A percentile compares a stretch with the other conserved stretches of the same genome.
Conservation (phyloP, 2,329 filamentous ascomycete genomes). For the Drechslerella coelobrocha region DNA sequence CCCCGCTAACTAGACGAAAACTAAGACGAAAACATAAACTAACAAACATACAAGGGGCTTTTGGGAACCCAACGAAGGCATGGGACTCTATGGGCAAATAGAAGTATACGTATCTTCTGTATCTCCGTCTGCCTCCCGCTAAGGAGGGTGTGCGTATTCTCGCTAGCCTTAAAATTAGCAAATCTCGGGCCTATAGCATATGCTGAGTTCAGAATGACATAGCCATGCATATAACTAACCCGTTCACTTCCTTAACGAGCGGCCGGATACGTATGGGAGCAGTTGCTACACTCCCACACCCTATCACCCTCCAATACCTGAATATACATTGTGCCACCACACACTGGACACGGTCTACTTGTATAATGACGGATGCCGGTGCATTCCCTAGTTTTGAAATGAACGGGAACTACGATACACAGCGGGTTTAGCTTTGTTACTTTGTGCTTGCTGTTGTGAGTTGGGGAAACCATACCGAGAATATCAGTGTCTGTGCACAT, state of each 20-base stretch:
- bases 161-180: neutral
- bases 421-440: too few species aligned
- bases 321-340: neutral
- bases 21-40: neutral
- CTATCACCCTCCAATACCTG: neutral
- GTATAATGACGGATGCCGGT: too few species aligned
- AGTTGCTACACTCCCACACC: constrained; percentile 2
- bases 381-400: neutral
- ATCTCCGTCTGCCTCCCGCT: neutral
- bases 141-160: too few species aligned
- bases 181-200: too few species aligned
- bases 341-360: neutral
- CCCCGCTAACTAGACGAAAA: neutral
- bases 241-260: too few species aligned
- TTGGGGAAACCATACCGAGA: too few species aligned
- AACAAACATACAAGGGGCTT: neutral
- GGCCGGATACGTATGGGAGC: neutral
- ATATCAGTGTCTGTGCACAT: too few species aligned
- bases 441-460: too few species aligned
- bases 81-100: neutral
- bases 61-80: neutral
- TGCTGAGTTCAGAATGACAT: too few species aligned
- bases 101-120: neutral
- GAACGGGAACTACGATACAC: neutral
- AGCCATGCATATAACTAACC: too few species aligned